These are phyloP conservation scores for Mycena belliarum DNA, from an alignment of 768 basidiomycete genomes.

Conservation along the genomic window DNA sequence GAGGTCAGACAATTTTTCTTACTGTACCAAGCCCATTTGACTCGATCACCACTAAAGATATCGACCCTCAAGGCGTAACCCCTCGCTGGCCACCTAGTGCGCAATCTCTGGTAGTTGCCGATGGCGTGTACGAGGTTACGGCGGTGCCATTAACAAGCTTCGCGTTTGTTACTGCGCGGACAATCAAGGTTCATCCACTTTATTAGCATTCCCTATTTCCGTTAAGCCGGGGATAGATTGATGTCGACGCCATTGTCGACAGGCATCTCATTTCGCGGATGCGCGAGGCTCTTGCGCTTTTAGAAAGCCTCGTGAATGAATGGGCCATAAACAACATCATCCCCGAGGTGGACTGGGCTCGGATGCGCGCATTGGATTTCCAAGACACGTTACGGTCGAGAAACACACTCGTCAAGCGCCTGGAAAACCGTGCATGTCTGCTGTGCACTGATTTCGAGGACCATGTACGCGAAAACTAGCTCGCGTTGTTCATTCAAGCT, in stretches of 20 bases:
- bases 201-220: slow-evolving; percentile 1
- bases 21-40: not conserved
- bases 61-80: slow-evolving; percentile 55
- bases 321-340: slow-evolving; percentile 52
- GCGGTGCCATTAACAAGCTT: slow-evolving; percentile 73
- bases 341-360: slow-evolving; percentile 83
- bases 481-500: not conserved
- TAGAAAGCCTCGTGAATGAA: slow-evolving; percentile 55
- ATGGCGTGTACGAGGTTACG: slow-evolving; percentile 66
- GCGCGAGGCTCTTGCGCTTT: slow-evolving; percentile 51
- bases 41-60: slow-evolving; percentile 44
- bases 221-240: slow-evolving; percentile 48
- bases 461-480: slow-evolving; percentile 58
- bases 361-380: slow-evolving; percentile 85
- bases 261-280: slow-evolving; percentile 62
- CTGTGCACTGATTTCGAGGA: slow-evolving; percentile 68
- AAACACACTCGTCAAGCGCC: slow-evolving; percentile 44
- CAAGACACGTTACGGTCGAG: slow-evolving; percentile 76
- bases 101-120: slow-evolving; percentile 44
- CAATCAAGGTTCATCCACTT: slow-evolving; percentile 59
- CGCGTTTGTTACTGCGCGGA: slow-evolving; percentile 66
- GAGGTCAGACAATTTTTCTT: slow-evolving; percentile 41
- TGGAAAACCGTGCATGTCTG: slow-evolving; percentile 50
- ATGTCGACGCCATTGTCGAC: slow-evolving; percentile 68
- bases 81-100: slow-evolving; percentile 79